A percentile compares a stretch with the other conserved stretches of the same genome.
Conservation (phyloP, 202 grass and related monocot genomes). For the Setaria viridis region DNA sequence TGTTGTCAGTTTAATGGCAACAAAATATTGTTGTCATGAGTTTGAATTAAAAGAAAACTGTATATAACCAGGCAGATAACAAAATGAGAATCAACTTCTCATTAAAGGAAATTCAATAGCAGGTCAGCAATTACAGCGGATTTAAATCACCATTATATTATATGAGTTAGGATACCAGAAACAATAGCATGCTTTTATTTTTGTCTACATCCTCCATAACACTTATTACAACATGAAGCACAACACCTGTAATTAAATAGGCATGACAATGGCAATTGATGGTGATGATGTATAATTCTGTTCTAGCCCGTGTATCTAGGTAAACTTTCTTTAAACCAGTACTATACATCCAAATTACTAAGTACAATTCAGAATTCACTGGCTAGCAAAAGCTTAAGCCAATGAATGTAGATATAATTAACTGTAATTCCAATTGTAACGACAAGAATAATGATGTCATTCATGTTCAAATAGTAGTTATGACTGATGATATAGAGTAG, state of each 20-base stretch:
- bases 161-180: background rate
- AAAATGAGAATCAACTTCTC: slow-evolving; percentile 12
- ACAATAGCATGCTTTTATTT: background rate
- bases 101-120: background rate
- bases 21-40: background rate
- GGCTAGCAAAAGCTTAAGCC: slow-evolving; percentile 17
- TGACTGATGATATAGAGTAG: background rate
- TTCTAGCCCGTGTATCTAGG: background rate
- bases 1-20: slow-evolving; percentile 29
- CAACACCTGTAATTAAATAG: slow-evolving; percentile 2
- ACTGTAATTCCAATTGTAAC: background rate
- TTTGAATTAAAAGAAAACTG: slow-evolving; percentile 25
- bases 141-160: background rate
- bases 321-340: background rate
- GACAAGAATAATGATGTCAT: background rate
- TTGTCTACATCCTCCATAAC: background rate
- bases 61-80: background rate
- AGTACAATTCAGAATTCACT: slow-evolving; percentile 22
- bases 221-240: background rate
- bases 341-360: background rate
- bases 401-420: slow-evolving; percentile 9
- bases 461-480: background rate
- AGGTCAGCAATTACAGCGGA: background rate
- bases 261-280: background rate
- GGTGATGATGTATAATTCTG: background rate